Base-by-base conservation (phyloP, 1,284 basidiomycete species). In the Tremellales sp. region DNA sequence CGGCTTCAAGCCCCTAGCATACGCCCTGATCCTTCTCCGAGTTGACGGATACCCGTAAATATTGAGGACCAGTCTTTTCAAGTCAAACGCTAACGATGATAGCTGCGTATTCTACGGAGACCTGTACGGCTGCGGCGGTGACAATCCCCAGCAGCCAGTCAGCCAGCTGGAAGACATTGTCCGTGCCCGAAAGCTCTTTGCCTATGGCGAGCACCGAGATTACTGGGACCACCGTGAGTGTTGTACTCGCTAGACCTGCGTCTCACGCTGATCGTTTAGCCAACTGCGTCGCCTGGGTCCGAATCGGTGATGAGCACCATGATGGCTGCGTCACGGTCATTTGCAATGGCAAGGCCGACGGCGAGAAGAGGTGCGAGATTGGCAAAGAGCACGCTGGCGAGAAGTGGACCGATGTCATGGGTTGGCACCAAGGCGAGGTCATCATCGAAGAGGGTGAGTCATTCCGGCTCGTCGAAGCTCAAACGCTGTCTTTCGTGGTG, bases 101-200 rank as follows among this genome's bases (percentile, higher is more conserved):
- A 36, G 33, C 33, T 22, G 90, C 64, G 83, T 96, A 26, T 97
- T 97, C 74, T 90, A 90, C 56, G 91, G 91, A 7, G 93, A 97
- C 72, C 68, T 94, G 22, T 68, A 80, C 60, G 80, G 81, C 15
- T 76, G 72, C 47, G 77, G 75, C 3, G 77, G 78, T 13, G 73
- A 77, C 22, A 77, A 78, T 55, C 76, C 78, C 1, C 76, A 78
- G 52, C 44, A 69, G 49, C 70, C 72, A 8, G 72, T 77, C 24
- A 58, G 49, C 23, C 78, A 79, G 65, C 70, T 80, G 4, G 77
- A 71, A 12, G 80, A 81, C 61, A 61, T 82, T 35, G 67, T 82
- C 48, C 67, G 77, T 21, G 73, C 76, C 3, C 68, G 80, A 43
- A 80, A 79, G 64, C 62, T 76, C 41, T 81, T 76, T 56, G 76